Evolutionary conservation across 768 basidiomycete genomes (phyloP).

Genomic region (Fistulinella prunicolor): DNA sequence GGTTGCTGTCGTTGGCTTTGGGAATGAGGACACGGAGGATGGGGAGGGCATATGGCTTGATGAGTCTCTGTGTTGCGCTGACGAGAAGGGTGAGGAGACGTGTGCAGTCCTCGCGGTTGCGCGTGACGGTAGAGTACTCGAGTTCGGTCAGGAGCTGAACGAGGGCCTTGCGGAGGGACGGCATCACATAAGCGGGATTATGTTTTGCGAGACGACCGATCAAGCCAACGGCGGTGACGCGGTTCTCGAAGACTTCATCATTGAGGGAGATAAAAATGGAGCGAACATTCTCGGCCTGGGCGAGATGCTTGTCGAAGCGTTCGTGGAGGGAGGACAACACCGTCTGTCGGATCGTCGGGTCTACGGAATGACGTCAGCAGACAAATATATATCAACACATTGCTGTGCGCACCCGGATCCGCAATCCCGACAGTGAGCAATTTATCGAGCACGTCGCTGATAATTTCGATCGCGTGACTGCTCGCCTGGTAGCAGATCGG

Average conservation of each 20-base stretch:
- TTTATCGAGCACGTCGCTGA: conserved; percentile 97
- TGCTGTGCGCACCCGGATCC: conserved; percentile 69
- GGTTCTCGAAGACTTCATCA: conserved; percentile 93
- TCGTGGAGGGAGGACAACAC: conserved; percentile 87
- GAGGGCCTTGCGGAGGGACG: conserved; percentile 89
- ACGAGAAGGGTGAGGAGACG: conserved; percentile 86
- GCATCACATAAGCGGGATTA: conserved; percentile 99
- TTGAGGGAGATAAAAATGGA: conserved; percentile 96
- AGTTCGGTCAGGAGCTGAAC: conserved; percentile 96
- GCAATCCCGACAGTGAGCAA: conserved; percentile 92
- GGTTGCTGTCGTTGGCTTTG: conserved; percentile 83
- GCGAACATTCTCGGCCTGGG: conserved; percentile 97
- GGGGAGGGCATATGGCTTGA: conserved; percentile 93
- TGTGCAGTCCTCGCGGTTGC: conserved; percentile 89
- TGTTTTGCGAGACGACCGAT: conserved; percentile 93
- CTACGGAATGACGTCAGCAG: conserved; percentile 28
- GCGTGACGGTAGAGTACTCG: conserved; percentile 89
- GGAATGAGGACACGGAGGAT: conserved; percentile 90
- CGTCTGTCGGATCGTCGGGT: conserved; percentile 77
- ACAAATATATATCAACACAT: conserved; percentile 1
- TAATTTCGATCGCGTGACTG: conserved; percentile 93
- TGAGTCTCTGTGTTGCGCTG: conserved; percentile 87
- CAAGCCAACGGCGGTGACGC: conserved; percentile 83
- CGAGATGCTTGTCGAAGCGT: conserved; percentile 93
- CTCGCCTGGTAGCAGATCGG: conserved; percentile 96